Base-by-base conservation (phyloP, 139 green algal species). In the Chlamydomonas applanata region DNA sequence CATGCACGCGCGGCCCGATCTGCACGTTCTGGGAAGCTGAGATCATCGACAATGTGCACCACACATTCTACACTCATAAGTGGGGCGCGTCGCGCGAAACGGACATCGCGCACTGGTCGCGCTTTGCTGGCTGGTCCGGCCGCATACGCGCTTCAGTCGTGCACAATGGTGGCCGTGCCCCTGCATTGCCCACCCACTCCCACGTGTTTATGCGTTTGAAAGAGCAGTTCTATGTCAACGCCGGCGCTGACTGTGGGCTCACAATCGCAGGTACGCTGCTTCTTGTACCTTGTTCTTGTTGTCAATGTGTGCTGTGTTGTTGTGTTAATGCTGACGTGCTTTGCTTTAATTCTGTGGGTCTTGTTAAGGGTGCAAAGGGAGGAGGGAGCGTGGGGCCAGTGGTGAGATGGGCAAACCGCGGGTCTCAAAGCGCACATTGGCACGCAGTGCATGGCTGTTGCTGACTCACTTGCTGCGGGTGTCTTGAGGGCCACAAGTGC, bases 171-270 rank as follows among this genome's bases (percentile, higher is more conserved):
- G 59, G 59, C 24, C 29, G n/a, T 29, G 29, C n/a, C 22, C 59
- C 59, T 7, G 24, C 59, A 29, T 25, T 66, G 11, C 22, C n/a
- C n/a, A 66, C 59, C 11, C 11, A 29, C 25, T 16, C 11, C 4
- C 30, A 29, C 25, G n/a, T 66, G n/a, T 66, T 66, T 25, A 22
- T 66, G 25, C 34, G 59, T 24, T 66, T 66, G 59, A 66, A 66
- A 25, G 59, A 66, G 59, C 59, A 66, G 59, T 66, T 66, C 59
- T 66, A 40, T 35, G 59, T 66, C n/a, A 66, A 66, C 11, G 59
- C 59, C 22, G n/a, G 59, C 29, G 24, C 59, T 22, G 59, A 66
- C 25, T 66, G 59, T 35, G 59, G 59, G 59, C 59, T 66, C 2
- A 66, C 59, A 29, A 66, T 66, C 35, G 59, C 59, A 16, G 59